Base-by-base conservation (phyloP, 495 filamentous ascomycete genomes). In the Podospora fimiseda region DNA sequence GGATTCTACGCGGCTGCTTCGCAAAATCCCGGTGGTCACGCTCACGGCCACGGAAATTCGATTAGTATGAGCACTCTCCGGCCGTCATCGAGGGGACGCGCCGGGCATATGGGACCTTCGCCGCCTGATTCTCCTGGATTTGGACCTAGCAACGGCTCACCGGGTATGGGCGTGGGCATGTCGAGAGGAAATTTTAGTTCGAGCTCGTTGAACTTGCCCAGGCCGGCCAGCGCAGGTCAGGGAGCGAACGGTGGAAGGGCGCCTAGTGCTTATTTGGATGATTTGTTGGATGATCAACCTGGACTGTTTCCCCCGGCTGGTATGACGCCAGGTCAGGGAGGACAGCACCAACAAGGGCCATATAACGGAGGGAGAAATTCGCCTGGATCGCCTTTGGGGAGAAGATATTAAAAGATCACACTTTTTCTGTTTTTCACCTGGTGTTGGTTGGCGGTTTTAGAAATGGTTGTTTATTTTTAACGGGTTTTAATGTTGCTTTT, bases 181-280 rank as follows among this genome's bases (percentile, higher is more conserved):
- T 52, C 44, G 52, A 61, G 13, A n/a, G n/a, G 61, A 15, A 70
- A 55, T 41, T 74, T 79, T 23, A 91, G 86, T 53, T 80, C 77
- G 19, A 93, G 82, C 62, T 85, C 79, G 33, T 60, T 93, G 51
- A 88, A 86, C 61, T 66, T 89, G 43, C 81, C 74, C 58, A 72
- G 80, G 19, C 79, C 84, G n/a, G 76, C 79, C 18, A 81, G 83
- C 41, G 11, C 48, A 16, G 39, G 39, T 5, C 11, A 41, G 11
- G 39, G 39, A 9, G 27, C 27, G 27, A n/a, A 41, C 20, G 48
- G 52, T n/a, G 83, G 81, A 36, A 76, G 93, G 38, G 89, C 90
- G 22, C 93, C 93, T 9, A 95, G 90, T 68, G 88, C 91, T 39
- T 96, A 91, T 63, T 69, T 98, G 39, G 92, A 98, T 52, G 93